Base-by-base conservation (phyloP, 306 rosid genomes). In the Lagenaria siceraria region DNA sequence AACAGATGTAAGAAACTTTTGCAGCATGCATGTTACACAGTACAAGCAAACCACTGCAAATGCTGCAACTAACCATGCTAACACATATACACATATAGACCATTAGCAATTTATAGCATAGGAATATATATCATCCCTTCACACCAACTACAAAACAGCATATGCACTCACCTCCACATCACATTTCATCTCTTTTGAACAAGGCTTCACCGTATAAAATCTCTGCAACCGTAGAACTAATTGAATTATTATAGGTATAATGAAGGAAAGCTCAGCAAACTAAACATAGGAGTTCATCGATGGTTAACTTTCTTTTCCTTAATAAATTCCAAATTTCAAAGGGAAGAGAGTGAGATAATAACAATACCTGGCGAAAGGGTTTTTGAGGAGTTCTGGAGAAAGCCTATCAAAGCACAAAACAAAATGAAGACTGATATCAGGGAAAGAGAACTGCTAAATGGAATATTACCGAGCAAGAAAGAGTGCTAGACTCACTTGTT, bases 311-410 rank as follows among this genome's bases (percentile, higher is more conserved):
- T 31, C 31, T 55, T 54, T 55, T 48, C 19, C 42, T 46, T 25
- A 18, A 72, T 49, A 48, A 25, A 49, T 48, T 31, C 33, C 60
- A 27, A 72, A 29, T 40, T 17, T 13, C 27, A 72, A 71, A 27
- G 52, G 1, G 18, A 49, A 73, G 62, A 52, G 10, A 48, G 4
- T 9, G 40, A 9, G 40, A 65, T 13, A 80, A 27, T 43, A 19
- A 77, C 8, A 62, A 11, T 85, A 96, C 99, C 97, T 96, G 99
- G 31, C 99, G 90, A 88, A 89, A 96, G 21, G 99, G 99, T 81
- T 92, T 96, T 74, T 88, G 92, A 46, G 99, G 97, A 87, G 85
- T 96, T 84, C 99, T 96, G 95, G 97, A 88, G 81, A 96, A 96
- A 65, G 99, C 99, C 99, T 96, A 82, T 46, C 77, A 85, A 29